Percentiles rank a stretch among this genome's conserved stretches.
These are phyloP conservation scores for Rosellinia necatrix DNA, from an alignment of 2,329 filamentous ascomycete species.

Conservation along the genomic window DNA sequence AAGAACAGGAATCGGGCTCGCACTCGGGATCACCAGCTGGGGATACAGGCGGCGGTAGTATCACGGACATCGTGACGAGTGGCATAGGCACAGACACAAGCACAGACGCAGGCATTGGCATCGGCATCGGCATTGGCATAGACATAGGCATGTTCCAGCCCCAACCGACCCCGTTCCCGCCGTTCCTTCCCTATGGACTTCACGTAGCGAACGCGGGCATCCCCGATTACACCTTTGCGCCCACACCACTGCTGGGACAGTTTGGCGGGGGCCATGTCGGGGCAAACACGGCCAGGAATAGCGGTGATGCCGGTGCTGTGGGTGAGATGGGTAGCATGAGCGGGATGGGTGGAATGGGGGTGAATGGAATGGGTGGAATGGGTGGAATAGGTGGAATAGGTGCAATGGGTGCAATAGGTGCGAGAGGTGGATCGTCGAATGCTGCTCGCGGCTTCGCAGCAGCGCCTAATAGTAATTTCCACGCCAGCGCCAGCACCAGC, in stretches of 20 bases:
- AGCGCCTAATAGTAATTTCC: slow-evolving; percentile 27
- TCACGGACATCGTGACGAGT: neutral
- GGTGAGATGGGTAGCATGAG: no score
- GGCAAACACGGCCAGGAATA: slow-evolving; percentile 15
- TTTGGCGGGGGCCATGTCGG: slow-evolving; percentile 33
- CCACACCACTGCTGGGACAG: slow-evolving; percentile 37
- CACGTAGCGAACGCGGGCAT: slow-evolving; percentile 37
- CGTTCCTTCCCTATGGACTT: slow-evolving; percentile 50
- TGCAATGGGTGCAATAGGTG: slow-evolving; percentile 1
- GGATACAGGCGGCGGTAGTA: slow-evolving; percentile 7
- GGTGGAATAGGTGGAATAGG: slow-evolving; percentile 15
- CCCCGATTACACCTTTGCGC: slow-evolving; percentile 38
- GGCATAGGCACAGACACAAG: slow-evolving; percentile 39
- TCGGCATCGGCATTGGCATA: slow-evolving; percentile 2
- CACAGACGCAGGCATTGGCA: neutral
- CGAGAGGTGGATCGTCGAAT: slow-evolving; percentile 30
- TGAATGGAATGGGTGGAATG: no score
- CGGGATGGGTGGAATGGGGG: no score
- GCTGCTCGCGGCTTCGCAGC: slow-evolving; percentile 34
- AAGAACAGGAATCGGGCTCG: slow-evolving; percentile 19
- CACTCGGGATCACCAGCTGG: slow-evolving; percentile 21
- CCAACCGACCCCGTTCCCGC: slow-evolving; percentile 54
- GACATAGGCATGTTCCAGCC: slow-evolving; percentile 56
- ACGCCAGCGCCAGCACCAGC: slow-evolving; percentile 31
- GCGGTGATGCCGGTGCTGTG: slow-evolving; percentile 18